phyloP scores from a whole-genome alignment of 2,329 filamentous ascomycete species.

The Alternaria longipes region DNA sequence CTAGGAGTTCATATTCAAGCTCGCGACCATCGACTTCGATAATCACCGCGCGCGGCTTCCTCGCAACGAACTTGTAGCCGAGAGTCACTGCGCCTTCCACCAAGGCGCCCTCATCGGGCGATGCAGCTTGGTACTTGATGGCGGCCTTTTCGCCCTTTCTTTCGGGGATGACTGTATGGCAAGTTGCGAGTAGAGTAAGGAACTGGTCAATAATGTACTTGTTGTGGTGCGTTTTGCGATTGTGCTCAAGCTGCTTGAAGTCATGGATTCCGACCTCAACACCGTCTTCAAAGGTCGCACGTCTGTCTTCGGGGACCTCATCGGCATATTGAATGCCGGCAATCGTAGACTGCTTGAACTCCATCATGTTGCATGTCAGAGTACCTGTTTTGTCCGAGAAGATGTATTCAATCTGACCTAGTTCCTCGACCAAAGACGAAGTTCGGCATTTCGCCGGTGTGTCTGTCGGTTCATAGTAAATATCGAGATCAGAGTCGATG shows the following conservation, averaged over 20 bases:
- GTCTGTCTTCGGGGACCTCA: constrained; percentile 88
- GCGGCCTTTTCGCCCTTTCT: constrained; percentile 78
- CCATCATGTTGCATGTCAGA: constrained; percentile 98
- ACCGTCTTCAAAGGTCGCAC: constrained; percentile 80
- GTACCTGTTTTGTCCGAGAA: constrained; percentile 99
- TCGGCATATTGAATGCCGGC: constrained; percentile 93
- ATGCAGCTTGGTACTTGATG: constrained; percentile 98
- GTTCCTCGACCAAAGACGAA: constrained; percentile 93
- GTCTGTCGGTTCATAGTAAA: constrained; percentile 95
- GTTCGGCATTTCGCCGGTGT: constrained; percentile 96
- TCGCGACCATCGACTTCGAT: constrained; percentile 77
- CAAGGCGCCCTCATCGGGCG: constrained; percentile 95
- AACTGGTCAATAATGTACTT: constrained; percentile 80
- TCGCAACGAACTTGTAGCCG: constrained; percentile 88
- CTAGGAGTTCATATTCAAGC: constrained; percentile 86
- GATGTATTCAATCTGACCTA: constrained; percentile 98
- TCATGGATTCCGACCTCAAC: constrained; percentile 83
- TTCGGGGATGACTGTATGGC: constrained; percentile 97
- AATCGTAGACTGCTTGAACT: constrained; percentile 95
- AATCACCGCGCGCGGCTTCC: constrained; percentile 88
- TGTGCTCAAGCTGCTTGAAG: constrained; percentile 77
- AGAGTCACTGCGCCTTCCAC: constrained; percentile 88
- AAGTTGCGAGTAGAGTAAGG: constrained; percentile 83
- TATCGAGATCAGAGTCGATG: constrained; percentile 97
- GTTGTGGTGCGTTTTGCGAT: constrained; percentile 70